These are phyloP conservation scores for Cubamyces lactineus DNA, from an alignment of 768 basidiomycete genomes.

Conservation along the genomic window DNA sequence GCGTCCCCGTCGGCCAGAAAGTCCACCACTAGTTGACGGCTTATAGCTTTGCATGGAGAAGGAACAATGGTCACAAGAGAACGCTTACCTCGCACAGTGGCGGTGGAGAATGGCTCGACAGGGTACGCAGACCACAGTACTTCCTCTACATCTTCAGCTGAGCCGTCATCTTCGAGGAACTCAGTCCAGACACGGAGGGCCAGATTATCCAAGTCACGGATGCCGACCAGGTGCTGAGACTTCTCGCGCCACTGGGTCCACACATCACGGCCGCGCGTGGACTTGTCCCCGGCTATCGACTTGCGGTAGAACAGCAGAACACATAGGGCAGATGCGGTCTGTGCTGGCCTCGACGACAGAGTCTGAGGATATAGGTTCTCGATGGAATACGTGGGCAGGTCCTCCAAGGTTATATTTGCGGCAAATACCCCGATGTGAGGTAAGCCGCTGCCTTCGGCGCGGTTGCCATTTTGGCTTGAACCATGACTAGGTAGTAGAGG, in stretches of 20 bases:
- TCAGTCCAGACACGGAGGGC: constrained; percentile 43
- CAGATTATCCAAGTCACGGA: constrained; percentile 39
- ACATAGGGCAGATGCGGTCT: constrained; percentile 29
- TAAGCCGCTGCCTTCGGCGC: background rate
- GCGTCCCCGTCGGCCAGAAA: constrained; percentile 38
- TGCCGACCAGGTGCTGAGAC: constrained; percentile 29
- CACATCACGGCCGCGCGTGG: constrained; percentile 32
- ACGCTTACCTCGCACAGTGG: constrained; percentile 30
- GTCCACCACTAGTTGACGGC: constrained; percentile 43
- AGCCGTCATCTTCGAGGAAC: constrained; percentile 47
- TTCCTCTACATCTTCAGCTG: constrained; percentile 46
- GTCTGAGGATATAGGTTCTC: constrained; percentile 21
- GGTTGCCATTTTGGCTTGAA: background rate
- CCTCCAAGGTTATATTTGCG: constrained; percentile 19
- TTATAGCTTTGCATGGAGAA: background rate
- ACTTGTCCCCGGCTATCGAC: background rate
- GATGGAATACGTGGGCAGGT: constrained; percentile 7
- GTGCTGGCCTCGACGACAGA: constrained; percentile 11
- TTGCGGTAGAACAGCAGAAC: constrained; percentile 30
- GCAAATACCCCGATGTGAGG: constrained; percentile 26
- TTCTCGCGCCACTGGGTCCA: constrained; percentile 49
- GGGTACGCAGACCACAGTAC: constrained; percentile 53
- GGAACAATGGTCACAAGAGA: background rate
- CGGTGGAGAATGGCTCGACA: constrained; percentile 31
- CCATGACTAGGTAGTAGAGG: constrained; percentile 20